phyloP scores from a whole-genome alignment of 371 early-diverging fungal genomes.

The Rhizopus delemar region DNA sequence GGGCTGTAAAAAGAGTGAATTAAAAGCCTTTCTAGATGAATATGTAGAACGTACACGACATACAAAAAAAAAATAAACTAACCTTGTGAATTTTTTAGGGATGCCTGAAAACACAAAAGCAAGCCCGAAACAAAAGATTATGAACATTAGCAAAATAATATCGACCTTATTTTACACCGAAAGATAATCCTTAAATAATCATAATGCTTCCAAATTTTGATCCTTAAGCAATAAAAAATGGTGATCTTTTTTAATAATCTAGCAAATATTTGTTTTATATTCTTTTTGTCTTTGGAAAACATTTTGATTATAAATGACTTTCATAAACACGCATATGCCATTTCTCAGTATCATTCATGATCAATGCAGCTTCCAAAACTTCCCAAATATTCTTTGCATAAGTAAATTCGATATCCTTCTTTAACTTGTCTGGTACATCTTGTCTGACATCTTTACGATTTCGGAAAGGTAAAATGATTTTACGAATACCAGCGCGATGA shows the following conservation, averaged over 20 bases:
- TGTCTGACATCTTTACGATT: constrained; percentile 62
- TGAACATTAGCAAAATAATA: too few species aligned
- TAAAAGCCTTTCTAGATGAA: constrained; percentile 1
- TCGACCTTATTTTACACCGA: too few species aligned
- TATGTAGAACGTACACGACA: background rate
- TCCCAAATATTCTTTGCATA: constrained; percentile 72
- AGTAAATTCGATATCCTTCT: constrained; percentile 71
- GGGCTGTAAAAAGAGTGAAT: background rate
- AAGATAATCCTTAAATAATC: too few species aligned
- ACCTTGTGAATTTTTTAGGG: background rate
- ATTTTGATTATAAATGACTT: constrained; percentile 28
- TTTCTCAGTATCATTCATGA: constrained; percentile 22
- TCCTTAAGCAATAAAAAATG: too few species aligned
- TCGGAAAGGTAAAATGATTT: constrained; percentile 60
- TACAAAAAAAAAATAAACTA: background rate
- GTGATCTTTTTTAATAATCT: too few species aligned
- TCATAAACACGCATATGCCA: constrained; percentile 35
- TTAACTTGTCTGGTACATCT: constrained; percentile 71
- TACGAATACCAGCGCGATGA: constrained; percentile 75
- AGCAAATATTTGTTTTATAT: too few species aligned
- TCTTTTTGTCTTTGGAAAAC: background rate
- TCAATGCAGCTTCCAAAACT: constrained; percentile 66
- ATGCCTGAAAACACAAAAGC: background rate
- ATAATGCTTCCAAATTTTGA: background rate
- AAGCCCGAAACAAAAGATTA: too few species aligned